Evolutionary conservation across 192 early-diverging fungal genomes (phyloP).

Genomic region (Umbelopsis isabellina): DNA sequence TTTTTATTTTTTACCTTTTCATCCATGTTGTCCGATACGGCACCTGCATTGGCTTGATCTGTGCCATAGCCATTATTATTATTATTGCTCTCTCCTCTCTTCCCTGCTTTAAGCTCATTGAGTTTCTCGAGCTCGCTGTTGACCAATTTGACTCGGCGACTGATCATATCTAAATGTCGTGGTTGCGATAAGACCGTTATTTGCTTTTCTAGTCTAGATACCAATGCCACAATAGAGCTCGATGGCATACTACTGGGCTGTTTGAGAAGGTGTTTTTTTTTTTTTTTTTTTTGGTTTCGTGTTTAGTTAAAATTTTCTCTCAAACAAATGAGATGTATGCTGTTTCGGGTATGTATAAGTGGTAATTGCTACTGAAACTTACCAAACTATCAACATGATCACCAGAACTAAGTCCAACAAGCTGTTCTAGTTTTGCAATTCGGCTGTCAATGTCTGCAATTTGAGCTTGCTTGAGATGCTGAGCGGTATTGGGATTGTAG

Average conservation of each 20-base stretch:
- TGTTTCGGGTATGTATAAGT: too few relatives aligned
- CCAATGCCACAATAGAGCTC: conserved; percentile 54
- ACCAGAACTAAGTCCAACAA: conserved; percentile 67
- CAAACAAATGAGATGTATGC: not conserved
- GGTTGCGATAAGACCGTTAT: conserved; percentile 71
- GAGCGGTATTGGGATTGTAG: conserved; percentile 67
- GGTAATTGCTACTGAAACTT: not conserved
- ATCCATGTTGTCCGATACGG: conserved; percentile 38
- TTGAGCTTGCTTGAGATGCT: conserved; percentile 56
- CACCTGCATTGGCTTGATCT: conserved; percentile 6
- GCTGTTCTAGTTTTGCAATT: conserved; percentile 67
- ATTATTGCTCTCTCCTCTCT: not conserved
- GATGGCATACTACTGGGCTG: conserved; percentile 16
- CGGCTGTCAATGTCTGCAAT: conserved; percentile 67
- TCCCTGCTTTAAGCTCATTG: conserved; percentile 60
- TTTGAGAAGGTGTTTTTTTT: not conserved
- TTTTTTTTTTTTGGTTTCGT: not conserved
- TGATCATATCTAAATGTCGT: conserved; percentile 68
- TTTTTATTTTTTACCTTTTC: conserved; percentile 50
- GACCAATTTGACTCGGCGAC: conserved; percentile 62
- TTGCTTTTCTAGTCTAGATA: conserved; percentile 74
- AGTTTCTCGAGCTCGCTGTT: conserved; percentile 70
- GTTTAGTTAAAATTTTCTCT: too few relatives aligned
- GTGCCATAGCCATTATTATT: not conserved
- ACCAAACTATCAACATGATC: conserved; percentile 57